Conservation (phyloP, 306 rosid genomes). For the Bauhinia variegata region DNA sequence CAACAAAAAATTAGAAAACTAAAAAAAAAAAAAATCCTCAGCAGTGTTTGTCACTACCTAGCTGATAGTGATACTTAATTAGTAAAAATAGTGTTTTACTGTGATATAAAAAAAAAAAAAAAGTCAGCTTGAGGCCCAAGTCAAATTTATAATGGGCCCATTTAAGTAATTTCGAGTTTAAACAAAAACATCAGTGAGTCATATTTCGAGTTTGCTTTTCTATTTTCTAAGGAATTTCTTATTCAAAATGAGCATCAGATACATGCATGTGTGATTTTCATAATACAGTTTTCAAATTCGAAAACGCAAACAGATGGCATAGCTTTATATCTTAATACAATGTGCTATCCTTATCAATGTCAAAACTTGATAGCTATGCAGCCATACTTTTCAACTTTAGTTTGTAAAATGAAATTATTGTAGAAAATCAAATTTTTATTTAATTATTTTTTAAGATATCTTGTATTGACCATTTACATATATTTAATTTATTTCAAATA, state of each 20-base stretch:
- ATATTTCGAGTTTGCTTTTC: not conserved
- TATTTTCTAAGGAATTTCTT: not conserved
- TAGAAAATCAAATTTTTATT: not conserved
- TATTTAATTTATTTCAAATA: too few species aligned
- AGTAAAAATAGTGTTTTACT: not conserved
- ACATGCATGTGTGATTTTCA: constrained; percentile 21
- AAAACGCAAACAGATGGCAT: constrained; percentile 7
- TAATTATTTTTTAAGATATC: too few species aligned
- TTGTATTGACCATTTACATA: too few species aligned
- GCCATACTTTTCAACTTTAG: constrained; percentile 20
- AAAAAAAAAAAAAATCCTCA: too few species aligned
- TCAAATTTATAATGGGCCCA: constrained; percentile 26
- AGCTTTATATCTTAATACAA: not conserved
- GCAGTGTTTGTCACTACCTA: too few species aligned
- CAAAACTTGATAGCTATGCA: not conserved
- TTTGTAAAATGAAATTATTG: too few species aligned
- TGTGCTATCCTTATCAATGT: constrained; percentile 26
- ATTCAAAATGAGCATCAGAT: constrained; percentile 20
- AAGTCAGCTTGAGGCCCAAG: not conserved
- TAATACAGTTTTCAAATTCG: not conserved
- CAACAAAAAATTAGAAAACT: too few species aligned
- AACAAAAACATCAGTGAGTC: too few species aligned
- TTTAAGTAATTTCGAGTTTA: not conserved
- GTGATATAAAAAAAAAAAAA: constrained; percentile 13
- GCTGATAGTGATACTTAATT: too few species aligned